Evolutionary conservation across 2,329 filamentous ascomycete species (phyloP), one percentile per base, ranked within the genome.

Genomic region (Didymella sp.): DNA sequence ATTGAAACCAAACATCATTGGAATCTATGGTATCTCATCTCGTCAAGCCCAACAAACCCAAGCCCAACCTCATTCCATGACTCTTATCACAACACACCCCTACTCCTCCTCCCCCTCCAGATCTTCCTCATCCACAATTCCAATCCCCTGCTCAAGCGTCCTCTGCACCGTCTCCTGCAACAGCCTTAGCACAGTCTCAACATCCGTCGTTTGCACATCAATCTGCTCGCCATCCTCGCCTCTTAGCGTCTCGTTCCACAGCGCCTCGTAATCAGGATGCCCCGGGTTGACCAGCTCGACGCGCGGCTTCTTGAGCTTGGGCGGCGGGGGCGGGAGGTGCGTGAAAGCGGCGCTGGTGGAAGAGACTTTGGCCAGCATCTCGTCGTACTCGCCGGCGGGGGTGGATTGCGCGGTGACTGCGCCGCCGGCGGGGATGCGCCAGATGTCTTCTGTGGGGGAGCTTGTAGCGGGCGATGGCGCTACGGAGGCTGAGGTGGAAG

Each of bases 341-440:
- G 51, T 62, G 54, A 77, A 76, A 2, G 73, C 64, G 41, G 66
- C 51, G n/a, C 69, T 55, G 1, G 72, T 74, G 54, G 68, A 72
- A 7, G 74, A 66, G 50, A 78, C 71, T 66, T 82, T 82, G 43
- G 72, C 73, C 21, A 76, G 56, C 92, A 98, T 97, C 81, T 98
- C 95, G 58, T 96, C 90, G 77, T 88, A 89, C 80, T 98, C 94
- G 3, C 87, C 91, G 56, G 88, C 82, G 0, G 89, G 82, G 2
- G 89, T 91, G 73, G 92, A 96, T 56, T 96, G 80, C 22, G 87
- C 89, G 1, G 94, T 98, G 15, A 98, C 87, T 0, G 94, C 94
- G 1, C 94, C 95, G 0, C 94, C 95, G 6, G 94, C 94, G 5
- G 93, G 94, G 33, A 97, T 86, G 37, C 85, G 85, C 94, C 94